These are phyloP conservation scores for Yamadazyma conglobata DNA, from an alignment of 1,139 yeast species.

Conservation along the genomic window DNA sequence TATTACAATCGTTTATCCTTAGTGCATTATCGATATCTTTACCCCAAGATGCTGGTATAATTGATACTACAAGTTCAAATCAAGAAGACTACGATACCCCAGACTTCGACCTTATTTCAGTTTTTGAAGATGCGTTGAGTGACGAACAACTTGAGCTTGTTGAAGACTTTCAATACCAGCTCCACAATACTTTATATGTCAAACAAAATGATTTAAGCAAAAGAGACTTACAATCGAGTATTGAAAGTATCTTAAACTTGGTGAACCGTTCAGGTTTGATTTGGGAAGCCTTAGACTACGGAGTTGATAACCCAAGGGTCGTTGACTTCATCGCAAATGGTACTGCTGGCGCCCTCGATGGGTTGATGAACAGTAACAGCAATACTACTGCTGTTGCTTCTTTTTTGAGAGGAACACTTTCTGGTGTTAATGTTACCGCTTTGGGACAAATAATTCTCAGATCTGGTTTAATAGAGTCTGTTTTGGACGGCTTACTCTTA, in stretches of 20 bases:
- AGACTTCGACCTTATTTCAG: not conserved
- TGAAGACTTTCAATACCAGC: slow-evolving; percentile 10
- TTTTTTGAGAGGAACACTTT: slow-evolving; percentile 12
- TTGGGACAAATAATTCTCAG: slow-evolving; percentile 21
- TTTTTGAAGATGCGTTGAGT: slow-evolving; percentile 13
- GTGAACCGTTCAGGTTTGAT: slow-evolving; percentile 38
- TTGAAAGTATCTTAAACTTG: slow-evolving; percentile 22
- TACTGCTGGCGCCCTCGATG: slow-evolving; percentile 22
- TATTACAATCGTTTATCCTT: slow-evolving; percentile 1
- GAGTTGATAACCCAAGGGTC: slow-evolving; percentile 30
- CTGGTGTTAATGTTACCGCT: slow-evolving; percentile 23
- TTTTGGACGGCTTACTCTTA: slow-evolving; percentile 35
- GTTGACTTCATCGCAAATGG: slow-evolving; percentile 28
- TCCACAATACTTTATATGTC: slow-evolving; percentile 7
- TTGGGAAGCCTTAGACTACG: slow-evolving; percentile 33
- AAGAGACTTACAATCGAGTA: slow-evolving; percentile 21
- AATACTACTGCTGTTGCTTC: slow-evolving; percentile 7
- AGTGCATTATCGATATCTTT: not conserved
- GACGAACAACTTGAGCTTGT: slow-evolving; percentile 14
- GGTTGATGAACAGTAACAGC: slow-evolving; percentile 5
- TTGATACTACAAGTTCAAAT: no score
- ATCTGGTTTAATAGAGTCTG: slow-evolving; percentile 36
- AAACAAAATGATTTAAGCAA: slow-evolving; percentile 3
- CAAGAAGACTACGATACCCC: no score
- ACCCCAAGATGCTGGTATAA: no score